These are phyloP conservation scores for Volutella citrinella DNA, from an alignment of 2,329 filamentous ascomycete genomes.

Conservation along the genomic window DNA sequence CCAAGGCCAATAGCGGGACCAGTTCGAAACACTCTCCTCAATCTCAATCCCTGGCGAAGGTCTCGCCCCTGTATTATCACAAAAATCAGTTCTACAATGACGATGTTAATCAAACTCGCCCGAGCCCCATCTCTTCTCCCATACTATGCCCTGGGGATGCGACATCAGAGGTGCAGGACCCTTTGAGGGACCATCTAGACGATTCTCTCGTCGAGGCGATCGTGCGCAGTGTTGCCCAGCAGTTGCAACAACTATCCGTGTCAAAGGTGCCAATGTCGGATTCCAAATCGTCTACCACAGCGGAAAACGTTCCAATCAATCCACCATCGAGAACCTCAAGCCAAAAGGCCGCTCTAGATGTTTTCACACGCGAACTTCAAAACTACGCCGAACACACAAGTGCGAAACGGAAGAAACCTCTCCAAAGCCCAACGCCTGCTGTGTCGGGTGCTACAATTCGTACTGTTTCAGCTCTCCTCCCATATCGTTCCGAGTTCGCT, in stretches of 20 bases:
- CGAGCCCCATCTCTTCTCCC: background rate
- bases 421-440: conserved; percentile 38
- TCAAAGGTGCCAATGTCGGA: no score
- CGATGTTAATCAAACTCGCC: no score
- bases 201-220: conserved; percentile 42
- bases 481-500: conserved; percentile 51
- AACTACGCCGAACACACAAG: conserved; percentile 32
- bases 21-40: no score
- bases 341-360: conserved; percentile 39
- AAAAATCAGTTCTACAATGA: no score
- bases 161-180: no score
- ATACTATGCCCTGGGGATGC: conserved; percentile 14
- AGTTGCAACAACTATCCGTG: conserved; percentile 41
- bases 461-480: conserved; percentile 51
- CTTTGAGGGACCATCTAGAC: no score
- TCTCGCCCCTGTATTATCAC: no score
- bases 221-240: conserved; percentile 43
- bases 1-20: no score
- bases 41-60: no score
- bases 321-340: no score
- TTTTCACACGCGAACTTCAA: conserved; percentile 30
- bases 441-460: conserved; percentile 43
- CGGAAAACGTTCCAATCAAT: no score
- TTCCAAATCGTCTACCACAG: no score
- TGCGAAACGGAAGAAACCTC: conserved; percentile 34